These are phyloP conservation scores for Ustilago shanxiensis DNA, from an alignment of 1,284 basidiomycete genomes.

Conservation along the genomic window DNA sequence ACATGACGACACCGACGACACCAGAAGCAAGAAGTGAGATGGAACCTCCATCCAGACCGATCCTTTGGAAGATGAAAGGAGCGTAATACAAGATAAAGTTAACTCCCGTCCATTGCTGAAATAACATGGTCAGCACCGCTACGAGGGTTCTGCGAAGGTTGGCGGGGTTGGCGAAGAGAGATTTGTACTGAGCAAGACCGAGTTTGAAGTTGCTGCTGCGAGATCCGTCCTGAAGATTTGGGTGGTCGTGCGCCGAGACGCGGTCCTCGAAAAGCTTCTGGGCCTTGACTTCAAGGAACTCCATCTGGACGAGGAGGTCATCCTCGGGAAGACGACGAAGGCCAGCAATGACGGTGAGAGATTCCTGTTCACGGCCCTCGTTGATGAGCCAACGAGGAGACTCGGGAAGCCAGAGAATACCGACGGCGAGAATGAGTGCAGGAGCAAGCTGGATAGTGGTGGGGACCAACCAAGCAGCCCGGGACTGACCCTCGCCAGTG, in stretches of 20 bases:
- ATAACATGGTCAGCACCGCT: slow-evolving; percentile 80
- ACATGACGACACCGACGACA: slow-evolving; percentile 83
- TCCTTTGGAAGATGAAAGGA: slow-evolving; percentile 77
- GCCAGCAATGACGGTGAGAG: slow-evolving; percentile 76
- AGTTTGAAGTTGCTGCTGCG: slow-evolving; percentile 76
- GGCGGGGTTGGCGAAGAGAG: slow-evolving; percentile 72
- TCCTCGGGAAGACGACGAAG: slow-evolving; percentile 76
- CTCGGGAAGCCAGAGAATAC: slow-evolving; percentile 77
- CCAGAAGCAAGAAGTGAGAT: slow-evolving; percentile 78
- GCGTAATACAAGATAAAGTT: slow-evolving; percentile 76
- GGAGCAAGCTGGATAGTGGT: slow-evolving; percentile 82
- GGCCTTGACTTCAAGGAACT: slow-evolving; percentile 85
- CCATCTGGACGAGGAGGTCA: slow-evolving; percentile 79
- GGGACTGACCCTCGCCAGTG: slow-evolving; percentile 74
- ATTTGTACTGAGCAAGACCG: slow-evolving; percentile 73
- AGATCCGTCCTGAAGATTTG: slow-evolving; percentile 77
- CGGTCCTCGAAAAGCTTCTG: slow-evolving; percentile 71
- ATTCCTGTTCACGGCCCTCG: slow-evolving; percentile 80
- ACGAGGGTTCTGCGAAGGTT: slow-evolving; percentile 76
- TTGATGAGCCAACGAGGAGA: slow-evolving; percentile 82
- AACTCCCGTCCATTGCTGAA: slow-evolving; percentile 73
- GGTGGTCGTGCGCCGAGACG: slow-evolving; percentile 69
- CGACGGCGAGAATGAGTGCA: slow-evolving; percentile 77
- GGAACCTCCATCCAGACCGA: slow-evolving; percentile 77
- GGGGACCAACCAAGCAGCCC: slow-evolving; percentile 83